Evolutionary conservation across 108 stramenopile species (phyloP).

Genomic region (Cyclotella distinguenda): DNA sequence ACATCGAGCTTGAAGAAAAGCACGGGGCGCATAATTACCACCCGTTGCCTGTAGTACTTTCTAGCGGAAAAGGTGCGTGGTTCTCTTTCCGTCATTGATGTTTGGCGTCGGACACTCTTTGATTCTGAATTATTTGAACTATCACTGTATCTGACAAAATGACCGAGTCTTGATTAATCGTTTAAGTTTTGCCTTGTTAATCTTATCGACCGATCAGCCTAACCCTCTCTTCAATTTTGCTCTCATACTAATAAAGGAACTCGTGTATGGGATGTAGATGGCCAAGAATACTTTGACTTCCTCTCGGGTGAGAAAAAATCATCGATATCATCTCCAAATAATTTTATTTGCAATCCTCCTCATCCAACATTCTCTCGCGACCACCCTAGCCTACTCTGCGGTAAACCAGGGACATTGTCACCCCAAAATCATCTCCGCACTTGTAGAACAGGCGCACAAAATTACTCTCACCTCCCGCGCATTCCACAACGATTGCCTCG

Average conservation of each 20-base stretch:
- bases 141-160: too few species aligned
- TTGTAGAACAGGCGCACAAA: slow-evolving; percentile 87
- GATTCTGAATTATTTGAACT: too few species aligned
- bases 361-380: too few species aligned
- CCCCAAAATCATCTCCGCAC: slow-evolving; percentile 92
- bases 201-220: too few species aligned
- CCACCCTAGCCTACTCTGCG: slow-evolving; percentile 87
- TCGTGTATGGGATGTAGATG: slow-evolving; percentile 77
- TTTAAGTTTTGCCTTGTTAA: too few species aligned
- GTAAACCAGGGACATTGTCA: slow-evolving; percentile 99
- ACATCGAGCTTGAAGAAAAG: slow-evolving; percentile 85
- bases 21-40: slow-evolving; percentile 97
- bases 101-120: too few species aligned
- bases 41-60: slow-evolving; percentile 95
- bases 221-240: too few species aligned
- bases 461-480: slow-evolving; percentile 97
- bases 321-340: not conserved
- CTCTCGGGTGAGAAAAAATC: slow-evolving; percentile 52
- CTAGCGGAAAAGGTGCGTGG: slow-evolving; percentile 67
- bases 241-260: slow-evolving; percentile 52
- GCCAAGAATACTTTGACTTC: slow-evolving; percentile 94
- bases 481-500: slow-evolving; percentile 96
- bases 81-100: too few species aligned
- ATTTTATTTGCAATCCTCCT: too few species aligned
- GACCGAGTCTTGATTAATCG: too few species aligned